Evolutionary conservation across 1,284 basidiomycete species (phyloP), one percentile per base, ranked within the genome.

Genomic region (Ceratobasidium theobromae): DNA sequence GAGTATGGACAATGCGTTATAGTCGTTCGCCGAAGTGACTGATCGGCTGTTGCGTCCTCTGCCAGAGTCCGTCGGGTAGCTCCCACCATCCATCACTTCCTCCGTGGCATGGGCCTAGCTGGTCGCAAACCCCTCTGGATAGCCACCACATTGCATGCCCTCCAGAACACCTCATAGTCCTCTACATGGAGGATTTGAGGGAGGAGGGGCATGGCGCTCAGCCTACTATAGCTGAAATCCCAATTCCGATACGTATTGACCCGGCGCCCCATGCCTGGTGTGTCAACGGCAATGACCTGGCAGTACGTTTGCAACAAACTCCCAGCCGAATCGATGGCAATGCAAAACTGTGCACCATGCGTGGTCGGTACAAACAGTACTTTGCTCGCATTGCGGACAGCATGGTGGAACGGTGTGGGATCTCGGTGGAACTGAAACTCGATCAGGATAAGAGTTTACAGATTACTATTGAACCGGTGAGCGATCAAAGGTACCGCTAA

Each of bases 321-420:
- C 84, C 87, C 5, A 83, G 85, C 4, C 78, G 87, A 65, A 86
- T 90, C 66, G 88, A 90, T 74, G 88, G 88, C 23, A 84, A 85
- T 6, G 88, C 87, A 18, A 87, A 82, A 72, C 83, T 86, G 30
- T 88, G 82, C 69, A 83, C 83, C 3, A 77, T 84, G 74, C 83
- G 89, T 8, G 87, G 86, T 33, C 83, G 82, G 73, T 90, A 84
- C 73, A 80, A 84, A 52, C 88, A 91, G 70, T 80, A 83, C 64
- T 85, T 91, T 72, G 77, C 90, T 70, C 82, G 85, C 27, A 79
- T 89, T 27, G 79, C 82, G 4, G 76, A 77, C 27, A 80, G 83
- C 16, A 74, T 72, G 8, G 72, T 70, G 33, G 72, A 74, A 27
- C 73, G 73, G 11, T 76, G 70, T 55, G 16, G 27, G 21, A 72